phyloP scores from a whole-genome alignment of 108 stramenopile genomes.

The Stephanodiscus triporus region DNA sequence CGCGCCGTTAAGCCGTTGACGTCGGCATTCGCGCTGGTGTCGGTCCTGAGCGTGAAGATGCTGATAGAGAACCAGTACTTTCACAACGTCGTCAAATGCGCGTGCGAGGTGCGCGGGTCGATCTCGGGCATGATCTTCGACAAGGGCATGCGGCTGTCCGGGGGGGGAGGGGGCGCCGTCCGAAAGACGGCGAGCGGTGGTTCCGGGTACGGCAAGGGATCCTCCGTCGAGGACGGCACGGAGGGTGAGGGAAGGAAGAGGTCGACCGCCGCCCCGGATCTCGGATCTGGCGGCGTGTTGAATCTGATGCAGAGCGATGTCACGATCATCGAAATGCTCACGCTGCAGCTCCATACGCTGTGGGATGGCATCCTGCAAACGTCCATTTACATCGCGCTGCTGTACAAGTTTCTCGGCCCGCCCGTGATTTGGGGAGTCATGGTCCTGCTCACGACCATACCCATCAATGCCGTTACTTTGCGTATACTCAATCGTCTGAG shows the following conservation, averaged over 20 bases:
- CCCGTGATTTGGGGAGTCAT: conserved; percentile 64
- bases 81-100: conserved; percentile 71
- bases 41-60: conserved; percentile 77
- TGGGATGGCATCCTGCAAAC: conserved; percentile 88
- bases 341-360: conserved; percentile 81
- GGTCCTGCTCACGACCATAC: conserved; percentile 74
- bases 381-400: conserved; percentile 60
- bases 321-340: conserved; percentile 71
- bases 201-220: neutral
- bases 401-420: conserved; percentile 65
- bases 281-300: conserved; percentile 68
- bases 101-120: conserved; percentile 74
- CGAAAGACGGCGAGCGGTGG: neutral
- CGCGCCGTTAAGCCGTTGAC: conserved; percentile 48
- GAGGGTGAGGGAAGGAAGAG: neutral
- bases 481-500: conserved; percentile 66
- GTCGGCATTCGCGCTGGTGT: conserved; percentile 55
- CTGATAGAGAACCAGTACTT: conserved; percentile 90
- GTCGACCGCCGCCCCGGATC: conserved; percentile 27
- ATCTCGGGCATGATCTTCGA: conserved; percentile 81
- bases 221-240: neutral
- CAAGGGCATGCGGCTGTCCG: conserved; percentile 77
- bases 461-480: conserved; percentile 66
- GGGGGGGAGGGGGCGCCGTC: conserved; percentile 55
- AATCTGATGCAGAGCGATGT: conserved; percentile 92